Base-by-base conservation (phyloP, 2,329 filamentous ascomycete species). In the Akanthomyces uredinophilus region DNA sequence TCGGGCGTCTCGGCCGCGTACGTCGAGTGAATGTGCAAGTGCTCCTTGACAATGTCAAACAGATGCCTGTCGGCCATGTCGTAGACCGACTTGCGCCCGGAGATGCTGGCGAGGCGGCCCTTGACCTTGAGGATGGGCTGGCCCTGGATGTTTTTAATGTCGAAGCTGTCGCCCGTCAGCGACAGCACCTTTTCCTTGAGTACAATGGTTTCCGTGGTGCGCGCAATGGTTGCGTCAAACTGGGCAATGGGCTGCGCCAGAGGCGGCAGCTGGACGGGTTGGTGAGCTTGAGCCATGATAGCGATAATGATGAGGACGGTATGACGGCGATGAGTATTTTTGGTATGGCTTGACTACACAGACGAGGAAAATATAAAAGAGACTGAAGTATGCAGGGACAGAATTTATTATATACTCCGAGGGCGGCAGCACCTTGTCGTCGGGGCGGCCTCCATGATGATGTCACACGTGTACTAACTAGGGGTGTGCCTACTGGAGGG, bases 181-280 rank as follows among this genome's bases (percentile, higher is more conserved):
- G 86, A 87, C 63, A 87, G 70, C 20, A 87, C 77, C 67, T 85
- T 86, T 68, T 89, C 86, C 67, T 81, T 83, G 54, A 90, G 75
- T 1, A 84, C 70, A 7, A 90, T 73, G 2, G 81, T 84, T 68
- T 81, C 77, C 6, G 70, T 68, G 37, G 76, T 71, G 1, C 63
- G 69, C 3, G 76, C 73, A 29, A 79, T 70, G 64, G 76, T 72
- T 10, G 72, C 70, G 59, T 71, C 66, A 65, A 80, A 78, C 58
- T 81, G 64, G 62, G 77, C 78, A 13, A 79, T 67, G 10, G 70
- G 69, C 57, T 70, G 73, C 13, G 67, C 66, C 8, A 72, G 65
- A 22, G 71, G 68, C 5, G 67, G 66, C 37, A 77, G 71, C 57
- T 60, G 57, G 7, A 52, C n/a, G n/a, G 47, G 32, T 22, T 60